Conservation (phyloP, 371 early-diverging fungal genomes). For the Rhizopus sp. region DNA sequence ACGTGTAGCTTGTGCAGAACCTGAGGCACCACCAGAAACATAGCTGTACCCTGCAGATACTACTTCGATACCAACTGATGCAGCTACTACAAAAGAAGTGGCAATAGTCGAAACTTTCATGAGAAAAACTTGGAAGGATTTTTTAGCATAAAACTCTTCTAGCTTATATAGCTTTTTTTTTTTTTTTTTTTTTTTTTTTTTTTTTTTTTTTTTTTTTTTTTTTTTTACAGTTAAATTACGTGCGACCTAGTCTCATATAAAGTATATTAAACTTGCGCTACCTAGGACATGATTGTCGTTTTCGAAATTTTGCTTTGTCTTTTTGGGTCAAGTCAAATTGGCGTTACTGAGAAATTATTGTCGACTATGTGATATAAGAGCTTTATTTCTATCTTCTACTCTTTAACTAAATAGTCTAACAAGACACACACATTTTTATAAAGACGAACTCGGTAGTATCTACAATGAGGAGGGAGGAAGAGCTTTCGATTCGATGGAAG, state of each 20-base stretch:
- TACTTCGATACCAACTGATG: slow-evolving; percentile 3
- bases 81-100: neutral
- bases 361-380: slow-evolving; percentile 1
- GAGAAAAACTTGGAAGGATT: too few species aligned
- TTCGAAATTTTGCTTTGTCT: neutral
- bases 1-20: slow-evolving; percentile 35
- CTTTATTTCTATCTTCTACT: neutral
- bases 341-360: slow-evolving; percentile 4
- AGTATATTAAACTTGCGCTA: neutral
- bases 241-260: too few species aligned
- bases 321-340: neutral
- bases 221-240: too few species aligned
- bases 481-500: slow-evolving; percentile 11
- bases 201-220: too few species aligned
- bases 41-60: slow-evolving; percentile 8
- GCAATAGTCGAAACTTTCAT: slow-evolving; percentile 6
- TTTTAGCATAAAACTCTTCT: too few species aligned
- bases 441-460: neutral
- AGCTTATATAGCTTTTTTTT: too few species aligned
- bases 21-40: slow-evolving; percentile 24
- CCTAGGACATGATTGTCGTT: neutral
- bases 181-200: too few species aligned
- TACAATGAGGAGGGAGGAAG: slow-evolving; percentile 3
- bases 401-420: too few species aligned
- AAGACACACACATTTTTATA: neutral